Percentiles rank a stretch among this genome's conserved stretches.
Evolutionary conservation across 345 rosid genomes (phyloP).

Genomic region (Brassica incana): DNA sequence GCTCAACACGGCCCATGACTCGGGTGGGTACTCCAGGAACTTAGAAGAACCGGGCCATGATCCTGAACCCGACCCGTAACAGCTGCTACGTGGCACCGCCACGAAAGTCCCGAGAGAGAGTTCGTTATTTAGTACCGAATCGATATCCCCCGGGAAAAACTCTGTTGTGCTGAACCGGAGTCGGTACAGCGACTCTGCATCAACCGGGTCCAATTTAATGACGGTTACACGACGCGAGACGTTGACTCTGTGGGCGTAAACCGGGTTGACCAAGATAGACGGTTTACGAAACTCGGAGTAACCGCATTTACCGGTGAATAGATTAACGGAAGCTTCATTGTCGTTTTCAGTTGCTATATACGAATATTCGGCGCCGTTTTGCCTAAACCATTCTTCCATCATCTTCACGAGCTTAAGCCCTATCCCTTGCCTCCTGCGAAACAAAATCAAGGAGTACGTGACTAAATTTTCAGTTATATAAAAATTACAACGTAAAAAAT

Average conservation of each 20-base stretch:
- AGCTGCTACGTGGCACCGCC: slow-evolving; percentile 71
- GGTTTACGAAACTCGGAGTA: slow-evolving; percentile 89
- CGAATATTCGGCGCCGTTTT: slow-evolving; percentile 86
- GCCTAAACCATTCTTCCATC: slow-evolving; percentile 80
- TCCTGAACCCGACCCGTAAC: slow-evolving; percentile 35
- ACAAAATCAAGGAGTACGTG: not conserved
- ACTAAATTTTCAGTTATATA: not conserved
- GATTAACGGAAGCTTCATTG: slow-evolving; percentile 74
- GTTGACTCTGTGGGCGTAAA: slow-evolving; percentile 61
- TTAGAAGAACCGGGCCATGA: slow-evolving; percentile 67
- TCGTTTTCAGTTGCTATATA: slow-evolving; percentile 94
- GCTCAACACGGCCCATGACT: slow-evolving; percentile 90
- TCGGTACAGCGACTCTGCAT: slow-evolving; percentile 76
- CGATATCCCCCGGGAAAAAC: slow-evolving; percentile 96
- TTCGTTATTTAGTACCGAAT: slow-evolving; percentile 68
- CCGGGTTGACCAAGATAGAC: slow-evolving; percentile 85
- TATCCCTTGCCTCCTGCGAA: slow-evolving; percentile 82
- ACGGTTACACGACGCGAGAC: slow-evolving; percentile 50
- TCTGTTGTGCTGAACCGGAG: slow-evolving; percentile 79
- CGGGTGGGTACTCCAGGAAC: slow-evolving; percentile 72
- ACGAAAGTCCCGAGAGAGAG: slow-evolving; percentile 81
- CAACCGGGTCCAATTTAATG: slow-evolving; percentile 47
- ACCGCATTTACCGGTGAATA: slow-evolving; percentile 87
- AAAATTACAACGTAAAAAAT: too few relatives aligned
- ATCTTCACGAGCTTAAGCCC: slow-evolving; percentile 62